Base-by-base conservation (phyloP, 2,329 filamentous ascomycete species). In the Colletotrichum shisoi region DNA sequence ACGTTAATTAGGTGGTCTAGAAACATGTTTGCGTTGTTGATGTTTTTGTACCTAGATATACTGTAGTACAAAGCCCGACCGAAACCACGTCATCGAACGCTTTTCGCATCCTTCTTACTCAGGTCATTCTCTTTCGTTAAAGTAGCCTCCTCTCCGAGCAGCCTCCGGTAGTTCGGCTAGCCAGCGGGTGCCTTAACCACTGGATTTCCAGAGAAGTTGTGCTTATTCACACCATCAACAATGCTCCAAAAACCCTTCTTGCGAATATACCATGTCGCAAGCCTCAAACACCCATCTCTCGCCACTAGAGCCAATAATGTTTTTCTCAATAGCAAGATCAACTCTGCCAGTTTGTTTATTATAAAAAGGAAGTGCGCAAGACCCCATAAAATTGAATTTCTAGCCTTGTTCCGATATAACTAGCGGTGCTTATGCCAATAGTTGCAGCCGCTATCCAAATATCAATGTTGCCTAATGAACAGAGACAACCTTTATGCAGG, bases 191-290 rank as follows among this genome's bases (percentile, higher is more conserved):
- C 59, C 59, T 37, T 45, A n/a, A 21, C 39, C 49, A 77, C n/a
- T n/a, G n/a, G n/a, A n/a, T n/a, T n/a, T n/a, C n/a, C n/a, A n/a
- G 49, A 77, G 65, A 37, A 71, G 49, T 67, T 77, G 75, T 67
- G 75, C 75, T 68, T 75, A 72, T 74, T 74, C 70, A 72, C 75
- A 78, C 73, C 72, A 76, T 69, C 69, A 70, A 71, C 78, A 78
- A 70, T 78, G 74, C 56, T 73, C 65, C 61, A 78, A 60, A 70
- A 77, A 77, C 24, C 67, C 72, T 62, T 72, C 70, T 70, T 67
- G 72, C 48, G 74, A 60, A 72, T 76, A 78, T 31, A 75, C 69
- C 69, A 67, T 73, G 53, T 75, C 70, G 53, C 69, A 69, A 70
- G 62, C 70, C 60, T 73, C 66, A 51, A 62, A 69, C 39, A 65